phyloP scores from a whole-genome alignment of 2,329 filamentous ascomycete species.

The Dactylellina drechsleri region DNA sequence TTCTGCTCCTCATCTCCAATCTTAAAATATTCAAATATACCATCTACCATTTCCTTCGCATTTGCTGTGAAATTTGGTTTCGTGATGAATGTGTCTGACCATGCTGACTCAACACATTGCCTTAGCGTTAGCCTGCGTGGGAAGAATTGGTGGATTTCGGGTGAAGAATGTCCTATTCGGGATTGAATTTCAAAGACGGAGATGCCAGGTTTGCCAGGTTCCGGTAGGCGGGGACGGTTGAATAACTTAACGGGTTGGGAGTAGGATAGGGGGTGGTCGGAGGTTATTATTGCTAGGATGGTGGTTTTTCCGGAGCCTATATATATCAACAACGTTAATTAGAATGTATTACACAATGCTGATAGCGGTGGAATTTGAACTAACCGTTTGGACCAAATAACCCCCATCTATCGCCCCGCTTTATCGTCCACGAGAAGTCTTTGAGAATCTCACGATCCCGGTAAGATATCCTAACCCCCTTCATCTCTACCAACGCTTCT shows the following conservation, averaged over 20 bases:
- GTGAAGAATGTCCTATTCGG: conserved; percentile 90
- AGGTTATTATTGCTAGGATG: conserved; percentile 88
- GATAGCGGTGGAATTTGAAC: neutral
- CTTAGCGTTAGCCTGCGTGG: conserved; percentile 79
- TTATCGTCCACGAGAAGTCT: conserved; percentile 86
- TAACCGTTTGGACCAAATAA: conserved; percentile 87
- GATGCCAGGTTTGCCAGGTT: conserved; percentile 75
- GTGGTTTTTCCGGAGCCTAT: conserved; percentile 89
- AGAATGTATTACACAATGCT: neutral
- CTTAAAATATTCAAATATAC: conserved; percentile 82
- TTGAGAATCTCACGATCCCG: conserved; percentile 72
- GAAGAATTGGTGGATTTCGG: conserved; percentile 93
- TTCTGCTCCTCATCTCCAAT: conserved; percentile 56
- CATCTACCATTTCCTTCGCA: conserved; percentile 72
- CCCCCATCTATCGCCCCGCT: conserved; percentile 86
- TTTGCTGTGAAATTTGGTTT: conserved; percentile 72
- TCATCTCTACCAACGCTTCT: conserved; percentile 84
- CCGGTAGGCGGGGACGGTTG: conserved; percentile 80
- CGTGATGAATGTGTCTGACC: conserved; percentile 85
- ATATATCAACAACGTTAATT: neutral
- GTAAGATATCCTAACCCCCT: conserved; percentile 83
- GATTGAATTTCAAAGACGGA: conserved; percentile 93
- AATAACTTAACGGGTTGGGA: conserved; percentile 88
- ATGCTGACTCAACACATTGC: conserved; percentile 82
- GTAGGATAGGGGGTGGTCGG: conserved; percentile 95